Base-by-base conservation (phyloP, 495 filamentous ascomycete species). In the Darksidea phi region DNA sequence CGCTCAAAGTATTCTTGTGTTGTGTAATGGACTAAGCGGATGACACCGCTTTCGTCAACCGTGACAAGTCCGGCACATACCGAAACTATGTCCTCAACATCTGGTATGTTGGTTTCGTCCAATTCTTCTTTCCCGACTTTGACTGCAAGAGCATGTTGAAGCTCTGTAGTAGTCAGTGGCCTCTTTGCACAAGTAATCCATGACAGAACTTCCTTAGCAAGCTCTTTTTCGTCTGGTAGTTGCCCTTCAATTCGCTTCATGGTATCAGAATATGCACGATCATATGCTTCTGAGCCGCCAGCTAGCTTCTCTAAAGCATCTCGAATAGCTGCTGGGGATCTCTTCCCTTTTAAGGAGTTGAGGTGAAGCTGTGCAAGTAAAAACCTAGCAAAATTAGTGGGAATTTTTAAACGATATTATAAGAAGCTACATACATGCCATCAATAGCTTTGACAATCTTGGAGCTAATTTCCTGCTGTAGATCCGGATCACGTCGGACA, bases 61-160 rank as follows among this genome's bases (percentile, higher is more conserved):
- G 70, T 79, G 5, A 83, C 75, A 12, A 87, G 63, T 1, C 82
- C 82, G 46, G 74, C 76, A 63, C 81, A 84, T 6, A 78, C 53
- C 1, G 76, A 77, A 5, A 76, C 48, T 11, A 83, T 64, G 17
- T 74, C 58, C n/a, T 76, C 69, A 13, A 74, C 48, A 0, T 73
- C 49, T 3, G 71, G 48, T 0, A 84, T n/a, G 36, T 77, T 73
- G 0, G 76, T 72, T 20, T 67, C 18, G 34, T 82, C 75, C 7
- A 84, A 61, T 0, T 69, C 55, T 0, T 38, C 1, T 0, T 68
- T 47, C 13, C 54, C 70, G 0, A 43, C 5, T 36, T 77, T 64
- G 1, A 80, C 70, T 7, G 75, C 76, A 28, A 82, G 69, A 0
- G 80, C 80, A 70, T 81, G 73, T 38, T 75, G 75, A 8, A 86